These are phyloP conservation scores for Apiospora rasikravindrae DNA, from an alignment of 2,329 filamentous ascomycete species.

Conservation along the genomic window DNA sequence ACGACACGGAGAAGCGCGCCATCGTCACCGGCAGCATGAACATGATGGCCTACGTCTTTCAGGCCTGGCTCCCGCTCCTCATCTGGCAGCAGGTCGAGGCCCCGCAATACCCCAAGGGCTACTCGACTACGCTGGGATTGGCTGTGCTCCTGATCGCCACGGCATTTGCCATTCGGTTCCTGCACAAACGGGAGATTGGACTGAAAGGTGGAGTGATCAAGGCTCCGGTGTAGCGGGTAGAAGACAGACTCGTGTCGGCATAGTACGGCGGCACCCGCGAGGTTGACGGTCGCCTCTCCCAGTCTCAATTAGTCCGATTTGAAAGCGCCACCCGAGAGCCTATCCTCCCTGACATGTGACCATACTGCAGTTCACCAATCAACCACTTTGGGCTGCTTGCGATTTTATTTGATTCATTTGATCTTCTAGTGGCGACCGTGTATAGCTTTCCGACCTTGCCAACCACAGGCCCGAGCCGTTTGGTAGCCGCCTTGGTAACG, in stretches of 20 bases:
- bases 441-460: neutral
- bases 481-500: neutral
- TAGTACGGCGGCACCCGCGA: neutral
- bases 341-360: too few relatives aligned
- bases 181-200: conserved; percentile 49
- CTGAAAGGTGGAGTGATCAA: neutral
- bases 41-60: conserved; percentile 71
- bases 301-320: too few relatives aligned
- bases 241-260: neutral
- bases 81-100: conserved; percentile 70
- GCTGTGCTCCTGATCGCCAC: conserved; percentile 55
- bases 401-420: neutral
- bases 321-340: too few relatives aligned
- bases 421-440: neutral
- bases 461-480: neutral
- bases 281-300: too few relatives aligned
- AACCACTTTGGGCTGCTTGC: neutral
- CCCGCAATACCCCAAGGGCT: conserved; percentile 66
- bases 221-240: neutral
- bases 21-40: conserved; percentile 72
- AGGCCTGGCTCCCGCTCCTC: conserved; percentile 71
- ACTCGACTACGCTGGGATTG: conserved; percentile 58
- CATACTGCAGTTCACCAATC: neutral
- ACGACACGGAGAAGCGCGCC: conserved; percentile 67
- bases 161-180: conserved; percentile 51